phyloP scores from a whole-genome alignment of 306 rosid species.

The Trifolium subterraneum region DNA sequence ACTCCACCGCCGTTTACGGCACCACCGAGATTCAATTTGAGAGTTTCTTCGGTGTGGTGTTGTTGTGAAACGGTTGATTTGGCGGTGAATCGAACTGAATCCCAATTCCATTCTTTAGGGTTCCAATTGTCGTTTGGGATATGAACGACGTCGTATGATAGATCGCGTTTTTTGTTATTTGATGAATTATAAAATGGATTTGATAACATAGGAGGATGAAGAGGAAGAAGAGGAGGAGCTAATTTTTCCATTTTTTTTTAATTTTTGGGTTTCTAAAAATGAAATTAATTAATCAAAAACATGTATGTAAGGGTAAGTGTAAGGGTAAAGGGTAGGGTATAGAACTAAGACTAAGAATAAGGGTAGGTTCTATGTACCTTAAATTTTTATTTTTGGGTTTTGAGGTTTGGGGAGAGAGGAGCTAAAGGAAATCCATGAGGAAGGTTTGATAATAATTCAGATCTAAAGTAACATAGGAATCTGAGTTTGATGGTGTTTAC shows the following conservation, averaged over 20 bases:
- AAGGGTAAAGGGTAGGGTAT: conserved; percentile 10
- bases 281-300: neutral
- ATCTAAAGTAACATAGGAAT: conserved; percentile 29
- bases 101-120: conserved; percentile 82
- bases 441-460: conserved; percentile 23
- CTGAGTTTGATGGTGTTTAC: conserved; percentile 10
- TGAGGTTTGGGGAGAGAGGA: neutral
- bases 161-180: conserved; percentile 66
- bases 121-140: conserved; percentile 58
- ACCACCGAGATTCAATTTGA: conserved; percentile 65
- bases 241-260: conserved; percentile 64
- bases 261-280: neutral
- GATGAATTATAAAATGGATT: conserved; percentile 49
- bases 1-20: neutral
- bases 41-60: conserved; percentile 39
- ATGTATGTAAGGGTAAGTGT: neutral
- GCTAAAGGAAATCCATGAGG: conserved; percentile 18
- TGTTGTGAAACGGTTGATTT: conserved; percentile 44
- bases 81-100: conserved; percentile 58
- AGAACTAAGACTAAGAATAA: neutral
- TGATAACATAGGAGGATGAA: conserved; percentile 48
- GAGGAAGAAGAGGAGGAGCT: conserved; percentile 54
- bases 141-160: conserved; percentile 54
- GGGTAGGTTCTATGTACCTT: neutral
- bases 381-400: neutral